These are phyloP conservation scores for Ascochyta viciae-villosae DNA, from an alignment of 2,329 filamentous ascomycete genomes.

Conservation along the genomic window DNA sequence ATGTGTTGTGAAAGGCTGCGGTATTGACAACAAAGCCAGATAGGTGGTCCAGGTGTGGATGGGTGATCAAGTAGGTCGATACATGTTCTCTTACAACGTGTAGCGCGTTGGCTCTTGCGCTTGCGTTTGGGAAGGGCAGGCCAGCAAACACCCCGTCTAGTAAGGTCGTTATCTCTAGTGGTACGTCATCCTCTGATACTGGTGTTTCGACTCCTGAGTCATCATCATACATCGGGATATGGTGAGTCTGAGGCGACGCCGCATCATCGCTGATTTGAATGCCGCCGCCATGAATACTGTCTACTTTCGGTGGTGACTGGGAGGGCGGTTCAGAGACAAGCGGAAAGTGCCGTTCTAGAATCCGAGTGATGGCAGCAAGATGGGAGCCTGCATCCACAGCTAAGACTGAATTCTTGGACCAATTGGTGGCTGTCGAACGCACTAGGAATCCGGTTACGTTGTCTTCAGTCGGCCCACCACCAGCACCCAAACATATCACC, in stretches of 20 bases:
- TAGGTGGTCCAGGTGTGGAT: conserved; percentile 96
- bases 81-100: conserved; percentile 81
- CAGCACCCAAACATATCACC: conserved; percentile 72
- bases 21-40: conserved; percentile 93
- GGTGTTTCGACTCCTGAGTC: conserved; percentile 40
- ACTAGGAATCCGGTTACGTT: conserved; percentile 91
- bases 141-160: conserved; percentile 78
- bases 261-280: conserved; percentile 24
- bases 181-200: conserved; percentile 31
- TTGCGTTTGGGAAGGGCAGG: conserved; percentile 71
- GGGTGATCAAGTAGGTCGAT: conserved; percentile 89
- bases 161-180: conserved; percentile 62
- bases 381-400: conserved; percentile 96
- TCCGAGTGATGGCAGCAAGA: conserved; percentile 81
- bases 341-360: conserved; percentile 68
- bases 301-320: conserved; percentile 17
- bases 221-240: conserved; percentile 32
- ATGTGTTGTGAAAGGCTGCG: conserved; percentile 78
- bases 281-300: conserved; percentile 26
- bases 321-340: conserved; percentile 42
- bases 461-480: conserved; percentile 88
- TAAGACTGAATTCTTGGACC: conserved; percentile 81
- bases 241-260: conserved; percentile 36
- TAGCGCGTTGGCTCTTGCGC: conserved; percentile 77
- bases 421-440: conserved; percentile 77